phyloP scores from a whole-genome alignment of 768 basidiomycete species.

The Russula brevipes region DNA sequence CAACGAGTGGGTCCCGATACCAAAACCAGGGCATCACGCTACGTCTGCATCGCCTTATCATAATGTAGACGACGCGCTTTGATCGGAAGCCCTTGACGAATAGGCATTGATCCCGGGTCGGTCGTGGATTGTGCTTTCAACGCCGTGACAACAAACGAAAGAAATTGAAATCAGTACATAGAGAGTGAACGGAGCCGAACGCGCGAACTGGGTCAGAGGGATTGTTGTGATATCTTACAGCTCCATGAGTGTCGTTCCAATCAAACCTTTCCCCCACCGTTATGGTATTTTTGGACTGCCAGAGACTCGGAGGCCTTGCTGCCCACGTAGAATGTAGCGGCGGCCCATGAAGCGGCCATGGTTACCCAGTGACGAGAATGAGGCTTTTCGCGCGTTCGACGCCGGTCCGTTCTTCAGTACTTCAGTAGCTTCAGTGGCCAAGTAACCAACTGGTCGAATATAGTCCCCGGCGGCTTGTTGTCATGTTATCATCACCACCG shows the following conservation, averaged over 20 bases:
- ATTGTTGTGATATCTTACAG: neutral
- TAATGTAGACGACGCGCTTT: conserved; percentile 2
- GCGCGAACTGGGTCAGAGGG: neutral
- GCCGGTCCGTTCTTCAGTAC: too few relatives aligned
- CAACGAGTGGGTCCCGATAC: conserved; percentile 11
- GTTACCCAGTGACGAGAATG: neutral
- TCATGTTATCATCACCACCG: too few relatives aligned
- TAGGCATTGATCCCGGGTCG: conserved; percentile 4
- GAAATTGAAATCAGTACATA: neutral
- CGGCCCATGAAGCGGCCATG: neutral
- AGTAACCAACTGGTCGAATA: too few relatives aligned
- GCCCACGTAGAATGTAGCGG: neutral
- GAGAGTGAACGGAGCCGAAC: neutral
- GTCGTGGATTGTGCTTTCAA: neutral
- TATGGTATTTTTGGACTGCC: too few relatives aligned
- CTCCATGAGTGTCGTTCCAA: neutral
- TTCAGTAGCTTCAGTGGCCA: too few relatives aligned
- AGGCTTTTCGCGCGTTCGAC: neutral
- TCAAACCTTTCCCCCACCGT: neutral
- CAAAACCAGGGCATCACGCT: neutral
- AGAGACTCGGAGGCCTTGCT: neutral
- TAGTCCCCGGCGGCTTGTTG: too few relatives aligned
- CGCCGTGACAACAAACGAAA: neutral
- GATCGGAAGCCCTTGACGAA: conserved; percentile 18
- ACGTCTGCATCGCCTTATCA: neutral